phyloP scores from a whole-genome alignment of 495 filamentous ascomycete genomes.

The Haplographium delicatum region DNA sequence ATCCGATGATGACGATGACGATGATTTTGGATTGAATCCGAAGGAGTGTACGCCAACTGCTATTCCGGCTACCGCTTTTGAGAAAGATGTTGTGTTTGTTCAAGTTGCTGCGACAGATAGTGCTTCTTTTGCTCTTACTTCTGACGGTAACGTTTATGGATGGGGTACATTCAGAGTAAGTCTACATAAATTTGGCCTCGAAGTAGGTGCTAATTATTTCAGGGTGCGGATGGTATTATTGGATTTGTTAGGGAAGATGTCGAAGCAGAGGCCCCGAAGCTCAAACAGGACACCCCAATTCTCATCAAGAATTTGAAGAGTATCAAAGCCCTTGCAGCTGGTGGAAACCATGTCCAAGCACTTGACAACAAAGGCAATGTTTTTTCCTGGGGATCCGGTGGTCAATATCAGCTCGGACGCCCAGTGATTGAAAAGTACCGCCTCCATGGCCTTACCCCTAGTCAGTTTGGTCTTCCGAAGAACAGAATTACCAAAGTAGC shows the following conservation, averaged over 20 bases:
- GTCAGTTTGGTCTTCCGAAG: slow-evolving; percentile 58
- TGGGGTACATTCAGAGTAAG: slow-evolving; percentile 66
- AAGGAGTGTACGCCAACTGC: slow-evolving; percentile 50
- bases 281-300: slow-evolving; percentile 30
- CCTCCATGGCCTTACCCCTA: slow-evolving; percentile 46
- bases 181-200: not conserved
- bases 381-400: slow-evolving; percentile 65
- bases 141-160: slow-evolving; percentile 58
- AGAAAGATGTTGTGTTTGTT: slow-evolving; percentile 39
- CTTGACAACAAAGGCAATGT: slow-evolving; percentile 59
- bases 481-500: slow-evolving; percentile 41
- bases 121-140: slow-evolving; percentile 58
- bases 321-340: slow-evolving; percentile 54
- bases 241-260: slow-evolving; percentile 57
- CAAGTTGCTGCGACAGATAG: slow-evolving; percentile 60
- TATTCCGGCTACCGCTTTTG: slow-evolving; percentile 32
- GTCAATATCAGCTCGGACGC: slow-evolving; percentile 68
- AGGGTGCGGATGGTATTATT: slow-evolving; percentile 50
- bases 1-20: slow-evolving; percentile 32
- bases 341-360: slow-evolving; percentile 68
- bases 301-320: slow-evolving; percentile 50
- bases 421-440: slow-evolving; percentile 50
- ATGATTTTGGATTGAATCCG: slow-evolving; percentile 50
- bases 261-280: slow-evolving; percentile 3
- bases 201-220: not conserved